A percentile compares a stretch with the other conserved stretches of the same genome.
phyloP scores from a whole-genome alignment of 1,284 basidiomycete species.

The Ceratobasidium sp. region DNA sequence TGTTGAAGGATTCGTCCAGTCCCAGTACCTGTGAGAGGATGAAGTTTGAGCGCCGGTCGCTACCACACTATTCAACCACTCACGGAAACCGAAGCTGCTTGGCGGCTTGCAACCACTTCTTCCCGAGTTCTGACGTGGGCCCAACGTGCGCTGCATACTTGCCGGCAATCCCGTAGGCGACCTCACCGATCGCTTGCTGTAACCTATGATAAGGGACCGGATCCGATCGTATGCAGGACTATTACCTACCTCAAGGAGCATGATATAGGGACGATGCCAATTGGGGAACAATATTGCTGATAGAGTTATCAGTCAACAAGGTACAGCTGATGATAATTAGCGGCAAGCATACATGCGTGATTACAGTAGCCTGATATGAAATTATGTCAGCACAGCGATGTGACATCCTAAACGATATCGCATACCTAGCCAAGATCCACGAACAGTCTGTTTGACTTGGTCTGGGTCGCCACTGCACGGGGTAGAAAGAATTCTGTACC shows the following conservation, averaged over 20 bases:
- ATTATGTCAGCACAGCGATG: neutral
- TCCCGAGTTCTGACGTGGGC: neutral
- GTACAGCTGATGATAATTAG: too few relatives aligned
- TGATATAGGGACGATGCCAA: slow-evolving; percentile 39
- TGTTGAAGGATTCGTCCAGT: slow-evolving; percentile 34
- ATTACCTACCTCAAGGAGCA: slow-evolving; percentile 38
- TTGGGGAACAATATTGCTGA: slow-evolving; percentile 29
- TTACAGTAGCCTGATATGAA: slow-evolving; percentile 23
- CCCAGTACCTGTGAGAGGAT: slow-evolving; percentile 34
- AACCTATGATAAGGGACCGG: too few relatives aligned
- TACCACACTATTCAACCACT: neutral
- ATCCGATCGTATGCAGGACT: neutral
- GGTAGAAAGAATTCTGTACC: neutral
- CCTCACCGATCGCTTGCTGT: slow-evolving; percentile 37
- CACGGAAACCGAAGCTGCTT: slow-evolving; percentile 39
- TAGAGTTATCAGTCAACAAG: neutral
- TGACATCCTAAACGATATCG: neutral
- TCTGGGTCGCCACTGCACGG: slow-evolving; percentile 4
- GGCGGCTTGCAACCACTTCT: slow-evolving; percentile 36
- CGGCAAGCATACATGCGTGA: slow-evolving; percentile 6
- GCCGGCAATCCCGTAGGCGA: slow-evolving; percentile 24
- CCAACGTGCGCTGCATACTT: slow-evolving; percentile 5
- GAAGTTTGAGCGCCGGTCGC: neutral
- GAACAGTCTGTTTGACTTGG: neutral
- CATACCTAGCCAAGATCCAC: neutral